phyloP scores from a whole-genome alignment of 2,329 filamentous ascomycete genomes.

The Pyricularia sp. region DNA sequence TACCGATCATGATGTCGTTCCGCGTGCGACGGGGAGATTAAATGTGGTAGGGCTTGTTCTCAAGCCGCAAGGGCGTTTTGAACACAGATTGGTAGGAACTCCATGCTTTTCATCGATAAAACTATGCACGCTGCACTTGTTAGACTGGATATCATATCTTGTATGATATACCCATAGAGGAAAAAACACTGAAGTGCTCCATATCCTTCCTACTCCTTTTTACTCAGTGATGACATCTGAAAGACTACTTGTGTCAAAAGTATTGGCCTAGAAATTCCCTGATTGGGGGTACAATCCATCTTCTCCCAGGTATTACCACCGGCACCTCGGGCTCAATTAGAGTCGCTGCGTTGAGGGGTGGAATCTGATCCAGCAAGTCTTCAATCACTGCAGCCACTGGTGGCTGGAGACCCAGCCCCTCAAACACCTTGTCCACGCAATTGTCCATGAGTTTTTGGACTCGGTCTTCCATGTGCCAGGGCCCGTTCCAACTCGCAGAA shows the following conservation, averaged over 20 bases:
- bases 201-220: not conserved
- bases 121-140: not conserved
- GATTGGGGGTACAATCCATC: not conserved
- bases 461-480: not conserved
- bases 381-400: too few species aligned
- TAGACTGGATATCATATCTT: not conserved
- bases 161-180: not conserved
- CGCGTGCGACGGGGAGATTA: constrained; percentile 11
- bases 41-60: not conserved
- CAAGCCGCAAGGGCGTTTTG: not conserved
- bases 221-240: not conserved
- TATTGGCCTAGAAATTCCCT: not conserved
- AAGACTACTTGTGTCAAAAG: not conserved
- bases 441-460: not conserved
- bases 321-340: not conserved
- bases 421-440: not conserved
- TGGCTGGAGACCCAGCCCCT: not conserved
- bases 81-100: not conserved
- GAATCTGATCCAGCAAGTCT: not conserved
- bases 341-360: not conserved
- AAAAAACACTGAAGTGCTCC: not conserved
- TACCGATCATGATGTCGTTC: constrained; percentile 25
- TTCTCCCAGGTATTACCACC: not conserved
- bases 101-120: not conserved
- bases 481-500: not conserved